phyloP scores from a whole-genome alignment of 2,329 filamentous ascomycete genomes.

The Coniochaeta hoffmannii region DNA sequence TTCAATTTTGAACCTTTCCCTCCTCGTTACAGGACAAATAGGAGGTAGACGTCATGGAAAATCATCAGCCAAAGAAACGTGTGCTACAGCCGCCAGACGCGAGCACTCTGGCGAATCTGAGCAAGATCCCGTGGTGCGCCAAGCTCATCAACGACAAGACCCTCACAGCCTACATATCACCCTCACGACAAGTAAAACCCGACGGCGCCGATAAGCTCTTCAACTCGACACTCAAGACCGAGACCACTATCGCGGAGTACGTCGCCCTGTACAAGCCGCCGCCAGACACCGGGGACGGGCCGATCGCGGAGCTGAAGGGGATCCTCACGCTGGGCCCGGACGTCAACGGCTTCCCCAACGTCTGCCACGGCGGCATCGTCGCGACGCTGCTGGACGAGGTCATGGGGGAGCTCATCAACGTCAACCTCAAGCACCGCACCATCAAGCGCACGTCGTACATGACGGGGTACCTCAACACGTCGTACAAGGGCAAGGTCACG shows the following conservation, averaged over 20 bases:
- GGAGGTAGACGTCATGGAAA: neutral
- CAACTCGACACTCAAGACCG: conserved; percentile 42
- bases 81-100: neutral
- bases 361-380: conserved; percentile 52
- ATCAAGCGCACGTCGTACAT: conserved; percentile 23
- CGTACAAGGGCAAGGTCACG: conserved; percentile 42
- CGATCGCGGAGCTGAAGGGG: conserved; percentile 21
- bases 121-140: conserved; percentile 1
- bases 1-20: neutral
- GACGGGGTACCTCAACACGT: conserved; percentile 48
- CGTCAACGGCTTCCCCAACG: conserved; percentile 44
- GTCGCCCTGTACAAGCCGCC: conserved; percentile 33
- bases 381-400: conserved; percentile 52
- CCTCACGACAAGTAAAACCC: conserved; percentile 18
- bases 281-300: conserved; percentile 1
- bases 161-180: neutral
- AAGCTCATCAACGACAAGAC: neutral
- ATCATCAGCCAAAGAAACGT: neutral
- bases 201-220: conserved; percentile 43
- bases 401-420: conserved; percentile 40
- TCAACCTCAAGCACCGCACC: conserved; percentile 23
- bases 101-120: neutral
- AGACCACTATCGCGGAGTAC: conserved; percentile 38
- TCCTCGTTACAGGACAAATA: neutral
- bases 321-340: conserved; percentile 37